Base-by-base conservation (phyloP, 2,329 filamentous ascomycete genomes). In the Alternaria ventricosa region DNA sequence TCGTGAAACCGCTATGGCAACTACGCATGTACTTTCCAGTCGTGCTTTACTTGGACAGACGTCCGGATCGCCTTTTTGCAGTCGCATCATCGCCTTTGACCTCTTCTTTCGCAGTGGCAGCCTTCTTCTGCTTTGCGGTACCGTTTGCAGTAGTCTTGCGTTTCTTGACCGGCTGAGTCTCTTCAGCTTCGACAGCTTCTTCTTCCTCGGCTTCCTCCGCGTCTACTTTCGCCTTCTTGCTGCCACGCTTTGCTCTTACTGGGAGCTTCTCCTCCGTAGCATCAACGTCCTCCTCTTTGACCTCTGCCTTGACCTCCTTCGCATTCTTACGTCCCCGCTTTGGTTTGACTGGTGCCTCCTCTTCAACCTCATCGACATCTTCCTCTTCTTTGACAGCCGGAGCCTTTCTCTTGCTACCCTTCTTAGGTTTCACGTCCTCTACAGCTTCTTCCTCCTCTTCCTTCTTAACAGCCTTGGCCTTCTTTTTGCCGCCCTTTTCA, bases 401-500 rank as follows among this genome's bases (percentile, higher is more conserved):
- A 11, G 60, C 65, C 69, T 78, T 10, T 67, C 63, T 73, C 62
- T 74, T 75, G 15, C 65, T 62, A 54, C 66, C 71, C 50, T 69
- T 63, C 49, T 71, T 75, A 8, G 71, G 58, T 53, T 70, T 67
- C n/a, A 53, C 46, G 28, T 67, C 58, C 47, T 60, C 58, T 53
- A 36, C 43, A 10, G 12, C 1, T 11, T 45, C 57, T 51, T 75
- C 70, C 11, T 69, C 63, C 12, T 73, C 65, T 43, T 76, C 65
- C 33, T 74, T 67, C 60, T 75, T 66, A 5, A 70, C 64, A 28
- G 60, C 44, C 56, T 77, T 71, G 11, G 60, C 66, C 70, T 79
- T 82, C 43, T 77, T 71, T 65, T 82, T 82, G 8, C 64, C 69
- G 9, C 69, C 71, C 61, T 78, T 80, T 67, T 77, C 76, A 22